These are phyloP conservation scores for Cylindrotheca closterium DNA, from an alignment of 108 stramenopile species.

Conservation along the genomic window DNA sequence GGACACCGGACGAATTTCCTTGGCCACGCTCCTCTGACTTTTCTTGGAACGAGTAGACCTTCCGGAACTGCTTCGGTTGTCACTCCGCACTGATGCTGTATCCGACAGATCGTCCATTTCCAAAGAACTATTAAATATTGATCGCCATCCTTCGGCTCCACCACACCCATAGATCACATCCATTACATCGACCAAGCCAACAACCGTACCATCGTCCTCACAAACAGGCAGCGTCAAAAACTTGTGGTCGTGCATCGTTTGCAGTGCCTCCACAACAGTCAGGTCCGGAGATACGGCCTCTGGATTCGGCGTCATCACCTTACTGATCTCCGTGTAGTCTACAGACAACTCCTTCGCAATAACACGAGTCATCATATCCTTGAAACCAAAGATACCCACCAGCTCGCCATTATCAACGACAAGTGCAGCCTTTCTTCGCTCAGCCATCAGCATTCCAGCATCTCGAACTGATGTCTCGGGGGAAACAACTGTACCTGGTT, in stretches of 20 bases:
- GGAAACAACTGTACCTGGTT: conserved; percentile 57
- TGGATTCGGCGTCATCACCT: conserved; percentile 93
- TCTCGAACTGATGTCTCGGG: conserved; percentile 69
- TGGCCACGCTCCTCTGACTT: no score
- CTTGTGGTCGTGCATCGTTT: conserved; percentile 93
- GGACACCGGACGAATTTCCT: conserved; percentile 36
- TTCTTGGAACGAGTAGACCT: conserved; percentile 4
- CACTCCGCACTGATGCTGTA: conserved; percentile 46
- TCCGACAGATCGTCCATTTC: conserved; percentile 68
- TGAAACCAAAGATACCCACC: conserved; percentile 92
- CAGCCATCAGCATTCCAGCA: conserved; percentile 79
- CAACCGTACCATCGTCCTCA: conserved; percentile 71
- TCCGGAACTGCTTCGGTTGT: conserved; percentile 36
- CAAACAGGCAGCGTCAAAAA: conserved; percentile 92
- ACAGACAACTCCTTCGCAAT: conserved; percentile 78
- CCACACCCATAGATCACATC: conserved; percentile 83
- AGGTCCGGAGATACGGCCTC: conserved; percentile 85
- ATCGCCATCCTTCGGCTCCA: conserved; percentile 80
- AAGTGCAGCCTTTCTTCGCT: conserved; percentile 77
- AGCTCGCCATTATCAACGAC: conserved; percentile 80
- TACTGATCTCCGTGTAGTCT: conserved; percentile 66
- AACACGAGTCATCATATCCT: conserved; percentile 94
- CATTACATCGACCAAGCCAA: conserved; percentile 96
- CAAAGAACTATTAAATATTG: conserved; percentile 69
- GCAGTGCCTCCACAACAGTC: conserved; percentile 89